These are phyloP conservation scores for Lactarius sp. DNA, from an alignment of 768 basidiomycete genomes.

Conservation along the genomic window DNA sequence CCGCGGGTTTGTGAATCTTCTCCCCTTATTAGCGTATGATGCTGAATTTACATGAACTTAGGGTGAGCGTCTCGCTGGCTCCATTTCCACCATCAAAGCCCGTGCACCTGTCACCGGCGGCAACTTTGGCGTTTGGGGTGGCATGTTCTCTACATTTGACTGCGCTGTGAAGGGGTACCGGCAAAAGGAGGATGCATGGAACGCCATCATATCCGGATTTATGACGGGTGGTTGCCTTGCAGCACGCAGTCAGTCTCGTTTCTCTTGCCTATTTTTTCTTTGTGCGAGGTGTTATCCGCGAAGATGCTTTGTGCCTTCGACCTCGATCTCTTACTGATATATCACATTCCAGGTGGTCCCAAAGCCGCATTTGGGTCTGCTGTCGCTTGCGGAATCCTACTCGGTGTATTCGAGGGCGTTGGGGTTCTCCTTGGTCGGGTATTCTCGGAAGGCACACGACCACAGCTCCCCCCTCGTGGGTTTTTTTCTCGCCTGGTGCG, in stretches of 20 bases:
- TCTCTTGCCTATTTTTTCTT: not conserved
- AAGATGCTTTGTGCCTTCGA: not conserved
- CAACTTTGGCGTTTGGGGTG: conserved; percentile 94
- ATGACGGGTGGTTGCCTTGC: conserved; percentile 97
- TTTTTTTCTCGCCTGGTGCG: conserved; percentile 17
- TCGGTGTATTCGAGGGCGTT: conserved; percentile 93
- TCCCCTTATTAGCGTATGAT: not conserved
- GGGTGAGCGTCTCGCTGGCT: conserved; percentile 94
- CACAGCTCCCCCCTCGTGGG: conserved; percentile 76
- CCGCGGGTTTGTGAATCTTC: conserved; percentile 60
- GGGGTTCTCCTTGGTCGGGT: conserved; percentile 89
- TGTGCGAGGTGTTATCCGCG: no score
- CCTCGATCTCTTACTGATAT: not conserved
- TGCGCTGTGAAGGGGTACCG: conserved; percentile 96
- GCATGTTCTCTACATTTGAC: conserved; percentile 98
- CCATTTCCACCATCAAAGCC: conserved; percentile 94
- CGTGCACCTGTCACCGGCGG: conserved; percentile 97
- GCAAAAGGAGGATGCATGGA: conserved; percentile 99
- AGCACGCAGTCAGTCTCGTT: conserved; percentile 69
- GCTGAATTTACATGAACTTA: conserved; percentile 32
- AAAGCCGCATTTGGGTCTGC: conserved; percentile 89
- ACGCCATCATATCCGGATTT: conserved; percentile 97
- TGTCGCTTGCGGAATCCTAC: conserved; percentile 90
- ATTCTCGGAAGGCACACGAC: conserved; percentile 77
- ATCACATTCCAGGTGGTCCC: conserved; percentile 69